phyloP scores from a whole-genome alignment of 768 basidiomycete species.

The Tulasnella sp. region DNA sequence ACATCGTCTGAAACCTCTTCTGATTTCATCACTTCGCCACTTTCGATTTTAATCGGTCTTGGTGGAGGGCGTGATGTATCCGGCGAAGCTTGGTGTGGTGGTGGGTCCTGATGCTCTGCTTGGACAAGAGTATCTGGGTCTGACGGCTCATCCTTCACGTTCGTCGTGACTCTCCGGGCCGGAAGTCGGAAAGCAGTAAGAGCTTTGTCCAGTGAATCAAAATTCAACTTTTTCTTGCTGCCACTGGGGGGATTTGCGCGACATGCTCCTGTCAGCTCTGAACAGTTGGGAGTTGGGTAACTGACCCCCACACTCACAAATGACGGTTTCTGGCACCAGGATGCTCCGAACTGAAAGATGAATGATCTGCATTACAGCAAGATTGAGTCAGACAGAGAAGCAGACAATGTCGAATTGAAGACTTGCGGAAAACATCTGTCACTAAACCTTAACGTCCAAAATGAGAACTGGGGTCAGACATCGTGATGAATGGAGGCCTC shows the following conservation, averaged over 20 bases:
- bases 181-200: slow-evolving; percentile 68
- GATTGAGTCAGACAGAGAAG: too few species aligned
- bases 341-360: slow-evolving; percentile 1
- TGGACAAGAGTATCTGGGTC: too few species aligned
- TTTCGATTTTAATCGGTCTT: background rate
- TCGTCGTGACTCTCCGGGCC: background rate
- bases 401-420: too few species aligned
- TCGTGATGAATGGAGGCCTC: background rate
- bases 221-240: slow-evolving; percentile 36
- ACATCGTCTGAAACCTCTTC: slow-evolving; percentile 25
- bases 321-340: background rate
- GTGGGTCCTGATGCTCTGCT: background rate
- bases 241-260: background rate
- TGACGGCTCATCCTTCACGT: too few species aligned
- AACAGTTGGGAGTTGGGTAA: background rate
- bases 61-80: background rate
- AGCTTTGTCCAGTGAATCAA: slow-evolving; percentile 78
- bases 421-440: background rate
- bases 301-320: slow-evolving; percentile 5
- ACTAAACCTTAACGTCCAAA: background rate
- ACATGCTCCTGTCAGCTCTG: background rate
- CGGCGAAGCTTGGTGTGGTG: background rate
- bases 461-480: too few species aligned
- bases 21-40: slow-evolving; percentile 26
- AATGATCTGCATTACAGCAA: background rate